phyloP scores from a whole-genome alignment of 1,139 yeast species.

The Magnusiomyces fungicola region DNA sequence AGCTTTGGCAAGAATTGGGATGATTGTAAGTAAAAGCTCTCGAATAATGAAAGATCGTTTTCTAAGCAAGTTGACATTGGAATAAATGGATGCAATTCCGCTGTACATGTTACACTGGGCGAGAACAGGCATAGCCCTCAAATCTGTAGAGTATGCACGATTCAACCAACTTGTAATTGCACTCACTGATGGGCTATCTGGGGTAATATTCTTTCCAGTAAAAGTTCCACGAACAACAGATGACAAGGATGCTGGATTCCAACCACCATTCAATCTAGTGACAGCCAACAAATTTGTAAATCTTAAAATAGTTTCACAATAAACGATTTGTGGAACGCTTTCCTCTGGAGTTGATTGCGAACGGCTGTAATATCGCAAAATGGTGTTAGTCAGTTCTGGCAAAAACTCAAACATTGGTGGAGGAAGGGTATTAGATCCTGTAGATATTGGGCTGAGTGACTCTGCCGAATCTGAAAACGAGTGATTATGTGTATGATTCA shows the following conservation, averaged over 20 bases:
- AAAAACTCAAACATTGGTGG: constrained; percentile 43
- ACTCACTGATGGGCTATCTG: constrained; percentile 22
- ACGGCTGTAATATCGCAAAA: constrained; percentile 49
- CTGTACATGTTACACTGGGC: constrained; percentile 45
- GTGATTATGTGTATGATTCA: constrained; percentile 3
- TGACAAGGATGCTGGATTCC: constrained; percentile 39
- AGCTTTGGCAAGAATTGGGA: constrained; percentile 37
- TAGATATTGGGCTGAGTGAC: constrained; percentile 14
- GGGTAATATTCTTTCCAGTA: constrained; percentile 22
- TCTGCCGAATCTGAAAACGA: constrained; percentile 9
- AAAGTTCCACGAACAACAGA: constrained; percentile 35
- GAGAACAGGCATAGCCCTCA: constrained; percentile 37
- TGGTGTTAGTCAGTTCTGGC: constrained; percentile 43
- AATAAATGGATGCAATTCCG: constrained; percentile 58
- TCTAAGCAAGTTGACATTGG: constrained; percentile 52
- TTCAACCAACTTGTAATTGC: constrained; percentile 33
- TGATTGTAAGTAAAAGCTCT: constrained; percentile 46
- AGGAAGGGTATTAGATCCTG: constrained; percentile 15
- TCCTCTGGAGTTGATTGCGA: constrained; percentile 61
- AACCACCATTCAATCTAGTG: constrained; percentile 45
- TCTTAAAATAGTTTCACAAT: constrained; percentile 64
- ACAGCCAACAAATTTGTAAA: constrained; percentile 54
- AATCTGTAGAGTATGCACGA: constrained; percentile 42
- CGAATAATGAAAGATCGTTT: constrained; percentile 67
- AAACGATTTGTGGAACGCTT: constrained; percentile 74